Conservation (phyloP, 352 stramenopile genomes). For the Phytophthora megakarya region DNA sequence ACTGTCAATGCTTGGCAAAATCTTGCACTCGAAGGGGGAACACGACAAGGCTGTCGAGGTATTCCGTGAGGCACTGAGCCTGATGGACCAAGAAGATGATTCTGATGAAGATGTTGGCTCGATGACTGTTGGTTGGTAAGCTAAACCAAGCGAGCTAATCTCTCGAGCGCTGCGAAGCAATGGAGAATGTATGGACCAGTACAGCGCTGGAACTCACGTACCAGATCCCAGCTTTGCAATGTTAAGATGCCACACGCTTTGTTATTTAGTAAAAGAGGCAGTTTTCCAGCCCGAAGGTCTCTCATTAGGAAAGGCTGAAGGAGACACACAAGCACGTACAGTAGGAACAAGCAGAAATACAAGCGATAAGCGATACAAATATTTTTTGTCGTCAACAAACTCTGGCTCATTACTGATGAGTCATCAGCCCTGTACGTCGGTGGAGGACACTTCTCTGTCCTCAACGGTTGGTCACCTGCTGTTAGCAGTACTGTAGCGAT, state of each 20-base stretch:
- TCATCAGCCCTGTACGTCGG: too few species aligned
- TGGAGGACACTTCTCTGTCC: too few species aligned
- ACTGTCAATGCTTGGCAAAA: conserved; percentile 82
- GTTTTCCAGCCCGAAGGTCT: conserved; percentile 28
- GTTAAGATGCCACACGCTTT: conserved; percentile 27
- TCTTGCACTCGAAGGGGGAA: conserved; percentile 78
- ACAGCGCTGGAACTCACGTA: conserved; percentile 27
- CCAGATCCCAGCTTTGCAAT: not conserved
- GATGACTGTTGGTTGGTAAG: conserved; percentile 80
- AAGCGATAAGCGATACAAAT: conserved; percentile 10
- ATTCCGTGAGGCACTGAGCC: conserved; percentile 72
- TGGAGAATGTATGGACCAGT: conserved; percentile 20
- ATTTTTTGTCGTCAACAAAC: not conserved
- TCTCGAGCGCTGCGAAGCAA: conserved; percentile 12
- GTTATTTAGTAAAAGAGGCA: conserved; percentile 44
- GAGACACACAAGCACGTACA: conserved; percentile 34
- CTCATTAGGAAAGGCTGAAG: conserved; percentile 13
- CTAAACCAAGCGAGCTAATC: not conserved
- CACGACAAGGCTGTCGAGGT: conserved; percentile 77
- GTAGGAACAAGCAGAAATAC: conserved; percentile 40
- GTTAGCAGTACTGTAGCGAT: not conserved
- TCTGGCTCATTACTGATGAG: too few species aligned
- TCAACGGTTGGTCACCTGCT: conserved; percentile 9
- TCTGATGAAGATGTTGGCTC: conserved; percentile 83
- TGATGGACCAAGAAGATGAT: conserved; percentile 71